These are phyloP conservation scores for Penicillium nordicum DNA, from an alignment of 2,329 filamentous ascomycete species.

Conservation along the genomic window DNA sequence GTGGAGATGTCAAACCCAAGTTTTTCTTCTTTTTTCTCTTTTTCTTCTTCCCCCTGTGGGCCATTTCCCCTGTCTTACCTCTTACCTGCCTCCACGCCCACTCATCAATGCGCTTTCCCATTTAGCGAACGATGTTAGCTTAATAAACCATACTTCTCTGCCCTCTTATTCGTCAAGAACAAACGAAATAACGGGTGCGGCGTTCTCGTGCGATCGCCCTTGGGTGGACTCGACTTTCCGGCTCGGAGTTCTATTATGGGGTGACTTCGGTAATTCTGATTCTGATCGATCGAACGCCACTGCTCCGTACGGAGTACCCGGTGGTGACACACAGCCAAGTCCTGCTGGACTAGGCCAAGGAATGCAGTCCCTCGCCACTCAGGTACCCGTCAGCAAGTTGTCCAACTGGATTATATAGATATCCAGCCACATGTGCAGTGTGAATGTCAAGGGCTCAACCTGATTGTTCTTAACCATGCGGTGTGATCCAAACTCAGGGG, in stretches of 20 bases:
- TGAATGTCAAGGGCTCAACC: neutral
- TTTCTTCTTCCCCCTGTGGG: neutral
- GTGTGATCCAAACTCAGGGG: neutral
- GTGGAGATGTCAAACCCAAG: neutral
- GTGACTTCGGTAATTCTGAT: neutral
- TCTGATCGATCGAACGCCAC: slow-evolving; percentile 11
- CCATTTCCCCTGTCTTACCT: slow-evolving; percentile 5
- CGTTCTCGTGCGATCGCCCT: neutral
- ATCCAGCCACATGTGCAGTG: neutral
- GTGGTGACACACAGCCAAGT: slow-evolving; percentile 1
- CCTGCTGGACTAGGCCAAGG: neutral
- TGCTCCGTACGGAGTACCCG: neutral
- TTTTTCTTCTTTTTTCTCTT: neutral
- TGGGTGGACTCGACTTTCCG: neutral
- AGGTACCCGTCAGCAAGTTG: neutral
- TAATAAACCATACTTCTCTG: neutral
- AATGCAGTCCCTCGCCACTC: neutral
- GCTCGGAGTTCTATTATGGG: neutral
- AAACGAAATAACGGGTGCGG: neutral
- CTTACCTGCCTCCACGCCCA: neutral
- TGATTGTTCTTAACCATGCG: neutral
- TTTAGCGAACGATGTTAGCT: neutral
- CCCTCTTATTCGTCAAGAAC: neutral
- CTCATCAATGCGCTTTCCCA: neutral
- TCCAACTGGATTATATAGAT: neutral